Evolutionary conservation across 176 grass and related monocot genomes (phyloP).

Genomic region (Eragrostis curvula): DNA sequence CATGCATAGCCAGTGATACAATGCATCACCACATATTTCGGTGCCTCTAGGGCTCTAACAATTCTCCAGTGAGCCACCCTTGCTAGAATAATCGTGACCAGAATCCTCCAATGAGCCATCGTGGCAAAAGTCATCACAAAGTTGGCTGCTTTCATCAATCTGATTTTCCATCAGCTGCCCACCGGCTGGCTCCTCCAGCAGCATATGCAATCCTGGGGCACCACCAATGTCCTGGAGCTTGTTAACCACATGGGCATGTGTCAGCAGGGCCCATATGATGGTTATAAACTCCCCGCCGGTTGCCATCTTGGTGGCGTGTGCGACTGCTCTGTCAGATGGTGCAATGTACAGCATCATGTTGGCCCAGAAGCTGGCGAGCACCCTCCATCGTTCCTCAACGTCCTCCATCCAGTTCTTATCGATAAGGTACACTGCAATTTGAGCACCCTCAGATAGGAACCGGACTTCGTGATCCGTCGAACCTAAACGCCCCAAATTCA

Average conservation of each 20-base stretch:
- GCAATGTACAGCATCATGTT: too few species aligned
- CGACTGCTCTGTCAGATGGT: background rate
- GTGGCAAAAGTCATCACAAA: too few species aligned
- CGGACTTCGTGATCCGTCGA: rapidly evolving
- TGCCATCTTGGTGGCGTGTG: background rate
- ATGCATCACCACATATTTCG: too few species aligned
- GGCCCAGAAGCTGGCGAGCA: background rate
- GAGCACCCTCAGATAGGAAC: background rate
- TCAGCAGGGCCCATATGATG: background rate
- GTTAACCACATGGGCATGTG: background rate
- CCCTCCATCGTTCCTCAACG: background rate
- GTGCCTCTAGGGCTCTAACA: too few species aligned
- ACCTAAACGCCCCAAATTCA: rapidly evolving
- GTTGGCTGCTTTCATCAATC: too few species aligned
- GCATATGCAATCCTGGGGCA: background rate
- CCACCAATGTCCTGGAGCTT: background rate
- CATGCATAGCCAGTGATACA: too few species aligned
- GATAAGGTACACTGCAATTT: background rate
- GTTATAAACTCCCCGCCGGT: constrained; percentile 7
- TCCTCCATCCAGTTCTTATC: too few species aligned
- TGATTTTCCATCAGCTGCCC: too few species aligned
- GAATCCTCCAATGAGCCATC: too few species aligned
- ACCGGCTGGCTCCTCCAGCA: too few species aligned
- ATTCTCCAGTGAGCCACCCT: too few species aligned
- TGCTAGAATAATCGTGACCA: too few species aligned